Evolutionary conservation across 495 filamentous ascomycete genomes (phyloP), one percentile per base, ranked within the genome.

Genomic region (Penicillium salamii): DNA sequence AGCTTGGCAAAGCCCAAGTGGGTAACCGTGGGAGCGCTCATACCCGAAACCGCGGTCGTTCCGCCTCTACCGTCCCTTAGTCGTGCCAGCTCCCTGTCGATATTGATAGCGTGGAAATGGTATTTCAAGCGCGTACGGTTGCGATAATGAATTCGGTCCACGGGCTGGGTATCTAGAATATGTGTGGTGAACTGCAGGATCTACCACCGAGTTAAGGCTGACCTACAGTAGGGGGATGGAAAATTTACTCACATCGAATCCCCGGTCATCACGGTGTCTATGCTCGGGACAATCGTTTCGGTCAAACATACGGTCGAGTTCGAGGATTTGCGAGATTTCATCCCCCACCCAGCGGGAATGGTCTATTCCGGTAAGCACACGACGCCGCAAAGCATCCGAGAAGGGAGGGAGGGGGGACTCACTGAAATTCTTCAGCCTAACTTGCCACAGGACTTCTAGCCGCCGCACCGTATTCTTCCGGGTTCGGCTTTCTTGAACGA

Each of bases 1-100:
- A 45, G 42, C 42, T n/a, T 26, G 19, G 42, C 13, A n/a, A 6
- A 4, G 34, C 33, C n/a, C 42, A 14, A 29, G 31, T 13, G 32
- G 42, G 20, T 33, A 45, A 14, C 8, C n/a, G 18, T 3, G 12
- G 28, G 29, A 17, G 17, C 18, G 32, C 28, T 33, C 42, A 31
- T 45, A 45, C 42, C 42, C 7, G 28, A 45, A 35, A 45, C 42
- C 28, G 42, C 42, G 42, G 42, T 45, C 42, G 42, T 35, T 35
- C 42, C 42, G 28, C 29, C 17, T 31, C 23, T 45, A 34, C 32
- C 32, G 14, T 34, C 32, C 32, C 1, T 34, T 13, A 34, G 32
- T 8, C 12, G 12, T 34, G 32, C 32, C 32, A 13, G 12, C 32
- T 34, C 32, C 32, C 14, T 34, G 32, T 12, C 32, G 2, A 34